Percentiles rank a stretch among this genome's conserved stretches.
These are phyloP conservation scores for Globisporangium lucens DNA, from an alignment of 352 stramenopile genomes.

Conservation along the genomic window DNA sequence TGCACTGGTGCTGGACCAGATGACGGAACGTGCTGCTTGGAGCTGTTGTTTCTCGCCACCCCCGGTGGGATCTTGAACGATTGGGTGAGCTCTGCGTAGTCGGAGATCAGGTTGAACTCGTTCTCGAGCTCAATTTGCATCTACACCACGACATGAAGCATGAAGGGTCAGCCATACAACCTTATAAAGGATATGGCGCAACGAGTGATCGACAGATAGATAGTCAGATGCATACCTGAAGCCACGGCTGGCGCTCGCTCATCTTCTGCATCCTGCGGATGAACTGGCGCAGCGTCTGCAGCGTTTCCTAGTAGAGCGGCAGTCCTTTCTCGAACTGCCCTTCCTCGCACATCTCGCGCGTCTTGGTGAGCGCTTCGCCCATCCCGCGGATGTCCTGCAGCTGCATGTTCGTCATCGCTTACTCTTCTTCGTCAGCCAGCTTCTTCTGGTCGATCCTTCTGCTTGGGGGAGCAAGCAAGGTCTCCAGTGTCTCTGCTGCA, in stretches of 20 bases:
- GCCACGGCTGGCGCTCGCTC: conserved; percentile 73
- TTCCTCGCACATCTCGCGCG: conserved; percentile 58
- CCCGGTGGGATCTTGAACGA: conserved; percentile 55
- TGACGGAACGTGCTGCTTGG: conserved; percentile 8
- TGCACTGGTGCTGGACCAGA: conserved; percentile 13
- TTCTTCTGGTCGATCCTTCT: background rate
- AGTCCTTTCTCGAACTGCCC: conserved; percentile 64
- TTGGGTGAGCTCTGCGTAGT: conserved; percentile 76
- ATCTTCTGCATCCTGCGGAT: conserved; percentile 69
- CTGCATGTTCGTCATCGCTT: conserved; percentile 41
- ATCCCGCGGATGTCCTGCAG: conserved; percentile 64
- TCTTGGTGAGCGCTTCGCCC: conserved; percentile 57
- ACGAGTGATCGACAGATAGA: background rate
- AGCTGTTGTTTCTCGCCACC: conserved; percentile 9
- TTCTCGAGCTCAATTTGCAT: conserved; percentile 84
- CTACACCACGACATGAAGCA: conserved; percentile 22
- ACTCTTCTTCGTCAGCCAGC: background rate
- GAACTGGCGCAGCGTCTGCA: conserved; percentile 55
- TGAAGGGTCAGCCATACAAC: background rate
- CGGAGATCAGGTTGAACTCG: conserved; percentile 68
- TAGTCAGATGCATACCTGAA: conserved; percentile 36
- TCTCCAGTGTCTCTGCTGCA: background rate
- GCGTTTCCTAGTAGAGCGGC: conserved; percentile 54
- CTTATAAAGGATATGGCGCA: background rate
- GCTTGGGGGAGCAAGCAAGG: background rate